Base-by-base conservation (phyloP, 805 yeast genomes). In the Yamadazyma endophytica region DNA sequence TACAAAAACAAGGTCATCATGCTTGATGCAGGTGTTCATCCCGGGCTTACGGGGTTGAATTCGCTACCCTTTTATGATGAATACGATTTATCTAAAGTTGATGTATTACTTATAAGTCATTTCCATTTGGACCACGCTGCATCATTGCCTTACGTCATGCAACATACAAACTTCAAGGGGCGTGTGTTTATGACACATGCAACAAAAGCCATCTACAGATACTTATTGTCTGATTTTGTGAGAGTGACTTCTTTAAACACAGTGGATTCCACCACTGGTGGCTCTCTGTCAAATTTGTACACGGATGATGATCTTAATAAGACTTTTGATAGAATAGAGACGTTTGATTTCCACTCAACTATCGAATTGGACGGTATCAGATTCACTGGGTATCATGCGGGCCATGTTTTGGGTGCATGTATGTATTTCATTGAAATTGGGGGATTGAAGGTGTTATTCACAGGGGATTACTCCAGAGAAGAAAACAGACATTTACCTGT, bases 151-250 rank as follows among this genome's bases (percentile, higher is more conserved):
- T 92, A 89, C 50, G 97, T 92, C 26, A 88, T 92, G 97, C 96
- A 88, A 49, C 94, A 88, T 49, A 92, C 99, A 1, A 83, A 74
- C 43, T 92, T 92, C 66, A 81, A 78, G 50, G 99, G 99, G 2
- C 74, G 96, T 29, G 98, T 92, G 4, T 90, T 90, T 56, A 92
- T 92, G 99, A 92, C 99, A 18, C 97, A 92, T 58, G 97, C 99
- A 5, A 92, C 98, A 0, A 92, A 92, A 63, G 97, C 98, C 23
- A 92, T 92, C 36, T 92, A 89, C 56, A 75, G 96, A 43, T 92
- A 98, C 97, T 71, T 92, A 26, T 59, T 92, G 35, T 81, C 88
- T 39, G 99, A 92, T 68, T 92, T 89, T 50, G 97, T 92, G 12
- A 73, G 90, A 47, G 97, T 92, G 17, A 86, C 96, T 9, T 70